These are phyloP conservation scores for Gonapodya sp. DNA, from an alignment of 192 early-diverging fungal species.

Conservation along the genomic window DNA sequence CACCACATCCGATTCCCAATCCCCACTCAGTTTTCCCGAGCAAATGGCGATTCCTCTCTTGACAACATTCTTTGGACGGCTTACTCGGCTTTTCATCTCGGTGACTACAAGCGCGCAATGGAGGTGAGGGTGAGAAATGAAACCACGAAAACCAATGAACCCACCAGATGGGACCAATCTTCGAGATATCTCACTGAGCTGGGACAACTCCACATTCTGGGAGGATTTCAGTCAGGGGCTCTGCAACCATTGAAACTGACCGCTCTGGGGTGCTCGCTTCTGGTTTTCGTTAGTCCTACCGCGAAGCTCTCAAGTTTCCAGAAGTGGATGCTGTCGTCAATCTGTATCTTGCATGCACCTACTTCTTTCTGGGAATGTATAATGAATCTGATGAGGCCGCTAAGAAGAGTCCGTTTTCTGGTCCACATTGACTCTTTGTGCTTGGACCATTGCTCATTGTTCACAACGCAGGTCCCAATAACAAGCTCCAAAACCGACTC, in stretches of 20 bases:
- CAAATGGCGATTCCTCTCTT: constrained; percentile 29
- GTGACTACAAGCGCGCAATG: constrained; percentile 43
- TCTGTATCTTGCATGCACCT: constrained; percentile 46
- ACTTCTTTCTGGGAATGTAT: constrained; percentile 53
- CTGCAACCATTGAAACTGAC: background rate
- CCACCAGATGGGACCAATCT: no score
- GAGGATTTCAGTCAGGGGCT: no score
- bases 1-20: no score
- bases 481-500: constrained; percentile 52
- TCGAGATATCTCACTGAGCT: no score
- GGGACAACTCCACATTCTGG: no score
- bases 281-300: constrained; percentile 28
- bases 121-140: constrained; percentile 24
- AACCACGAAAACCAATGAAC: no score
- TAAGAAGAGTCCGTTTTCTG: constrained; percentile 37
- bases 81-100: constrained; percentile 43
- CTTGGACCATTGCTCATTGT: constrained; percentile 13
- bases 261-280: background rate
- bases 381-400: constrained; percentile 49
- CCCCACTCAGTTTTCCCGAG: constrained; percentile 32
- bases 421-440: no score
- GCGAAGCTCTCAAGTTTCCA: constrained; percentile 25
- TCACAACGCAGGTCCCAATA: constrained; percentile 30
- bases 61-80: constrained; percentile 40
- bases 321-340: constrained; percentile 36